phyloP scores from a whole-genome alignment of 2,329 filamentous ascomycete genomes.

The Claviceps pazoutovae region DNA sequence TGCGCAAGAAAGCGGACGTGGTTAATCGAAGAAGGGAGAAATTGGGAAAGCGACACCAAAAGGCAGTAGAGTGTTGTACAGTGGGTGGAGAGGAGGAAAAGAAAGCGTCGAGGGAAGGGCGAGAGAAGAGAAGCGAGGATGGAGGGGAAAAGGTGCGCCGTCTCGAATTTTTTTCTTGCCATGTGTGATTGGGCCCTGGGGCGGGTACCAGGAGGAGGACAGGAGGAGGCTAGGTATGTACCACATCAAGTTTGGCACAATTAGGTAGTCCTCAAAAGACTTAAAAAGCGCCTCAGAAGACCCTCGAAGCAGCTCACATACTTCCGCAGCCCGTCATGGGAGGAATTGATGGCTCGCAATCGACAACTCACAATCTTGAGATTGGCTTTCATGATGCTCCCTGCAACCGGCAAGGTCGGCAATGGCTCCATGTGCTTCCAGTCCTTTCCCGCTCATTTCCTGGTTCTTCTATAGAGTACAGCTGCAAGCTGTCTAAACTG shows the following conservation, averaged over 20 bases:
- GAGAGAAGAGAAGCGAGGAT: slow-evolving; percentile 15
- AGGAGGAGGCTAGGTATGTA: neutral
- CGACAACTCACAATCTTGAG: too few species aligned
- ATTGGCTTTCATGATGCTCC: too few species aligned
- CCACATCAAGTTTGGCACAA: too few species aligned
- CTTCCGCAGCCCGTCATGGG: too few species aligned
- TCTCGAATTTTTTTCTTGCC: slow-evolving; percentile 23
- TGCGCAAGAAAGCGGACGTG: slow-evolving; percentile 22
- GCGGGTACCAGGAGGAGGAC: slow-evolving; percentile 6
- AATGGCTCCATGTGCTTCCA: neutral
- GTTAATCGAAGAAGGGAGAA: slow-evolving; percentile 13
- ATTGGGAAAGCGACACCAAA: slow-evolving; percentile 11
- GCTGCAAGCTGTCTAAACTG: neutral
- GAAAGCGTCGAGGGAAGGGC: slow-evolving; percentile 9
- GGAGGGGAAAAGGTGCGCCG: slow-evolving; percentile 13
- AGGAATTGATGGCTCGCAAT: too few species aligned
- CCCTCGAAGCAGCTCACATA: too few species aligned
- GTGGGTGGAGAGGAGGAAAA: slow-evolving; percentile 9
- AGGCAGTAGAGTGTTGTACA: slow-evolving; percentile 10
- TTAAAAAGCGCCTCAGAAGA: too few species aligned
- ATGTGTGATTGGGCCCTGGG: slow-evolving; percentile 22
- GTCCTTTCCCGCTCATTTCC: neutral
- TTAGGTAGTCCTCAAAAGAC: too few species aligned
- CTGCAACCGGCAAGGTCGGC: neutral
- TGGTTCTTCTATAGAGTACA: too few species aligned